phyloP scores from a whole-genome alignment of 192 early-diverging fungal genomes.

The Chytriomyces sp. region DNA sequence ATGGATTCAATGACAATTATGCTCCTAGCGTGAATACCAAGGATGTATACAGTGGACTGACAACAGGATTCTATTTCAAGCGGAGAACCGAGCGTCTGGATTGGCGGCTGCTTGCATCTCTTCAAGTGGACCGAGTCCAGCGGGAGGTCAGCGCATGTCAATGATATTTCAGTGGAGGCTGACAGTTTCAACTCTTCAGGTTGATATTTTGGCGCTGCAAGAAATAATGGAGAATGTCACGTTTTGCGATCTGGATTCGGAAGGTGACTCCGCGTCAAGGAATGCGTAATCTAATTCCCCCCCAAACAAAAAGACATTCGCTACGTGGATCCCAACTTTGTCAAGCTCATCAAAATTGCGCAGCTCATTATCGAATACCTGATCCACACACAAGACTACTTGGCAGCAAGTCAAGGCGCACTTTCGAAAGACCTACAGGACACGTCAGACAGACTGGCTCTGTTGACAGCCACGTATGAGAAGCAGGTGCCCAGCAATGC shows the following conservation, averaged over 20 bases:
- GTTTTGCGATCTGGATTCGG: conserved; percentile 59
- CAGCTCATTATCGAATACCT: conserved; percentile 65
- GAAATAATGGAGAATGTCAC: conserved; percentile 62
- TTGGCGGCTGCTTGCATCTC: conserved; percentile 53
- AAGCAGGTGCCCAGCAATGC: conserved; percentile 37
- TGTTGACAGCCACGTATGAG: conserved; percentile 21
- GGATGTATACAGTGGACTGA: neutral
- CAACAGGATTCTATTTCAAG: conserved; percentile 53
- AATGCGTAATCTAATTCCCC: neutral
- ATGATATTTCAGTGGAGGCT: neutral
- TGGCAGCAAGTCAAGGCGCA: conserved; percentile 21
- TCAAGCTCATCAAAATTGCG: conserved; percentile 62
- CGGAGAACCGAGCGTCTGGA: conserved; percentile 52
- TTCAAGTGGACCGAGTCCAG: conserved; percentile 51
- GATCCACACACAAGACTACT: conserved; percentile 53
- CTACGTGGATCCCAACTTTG: conserved; percentile 57
- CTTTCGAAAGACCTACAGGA: conserved; percentile 34
- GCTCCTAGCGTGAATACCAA: neutral
- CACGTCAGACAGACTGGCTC: conserved; percentile 15
- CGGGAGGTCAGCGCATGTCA: conserved; percentile 46
- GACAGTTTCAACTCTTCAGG: conserved; percentile 28
- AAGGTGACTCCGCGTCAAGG: conserved; percentile 34
- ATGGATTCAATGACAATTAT: neutral
- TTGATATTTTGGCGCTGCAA: conserved; percentile 54
- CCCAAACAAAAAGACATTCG: conserved; percentile 39